A percentile compares a stretch with the other conserved stretches of the same genome.
Evolutionary conservation across 371 early-diverging fungal genomes (phyloP).

Genomic region (Rhizopus microsporus): DNA sequence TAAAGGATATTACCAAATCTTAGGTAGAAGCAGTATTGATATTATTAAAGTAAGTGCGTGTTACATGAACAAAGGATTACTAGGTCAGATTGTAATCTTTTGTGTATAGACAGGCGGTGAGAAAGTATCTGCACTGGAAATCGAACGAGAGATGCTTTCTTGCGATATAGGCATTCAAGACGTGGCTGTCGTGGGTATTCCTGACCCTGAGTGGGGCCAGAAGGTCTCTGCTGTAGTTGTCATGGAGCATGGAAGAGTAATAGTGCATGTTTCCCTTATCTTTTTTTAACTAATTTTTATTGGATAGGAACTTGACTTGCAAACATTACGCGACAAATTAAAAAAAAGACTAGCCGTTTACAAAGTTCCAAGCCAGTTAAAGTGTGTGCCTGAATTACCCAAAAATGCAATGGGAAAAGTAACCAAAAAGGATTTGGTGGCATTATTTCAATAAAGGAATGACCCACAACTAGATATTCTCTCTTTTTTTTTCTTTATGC

Average conservation of each 20-base stretch:
- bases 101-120: constrained; percentile 71
- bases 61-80: not conserved
- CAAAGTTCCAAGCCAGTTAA: constrained; percentile 67
- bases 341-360: constrained; percentile 69
- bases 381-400: constrained; percentile 62
- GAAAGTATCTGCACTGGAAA: constrained; percentile 83
- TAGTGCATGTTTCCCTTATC: not conserved
- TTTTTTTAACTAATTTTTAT: not conserved
- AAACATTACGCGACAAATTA: constrained; percentile 51
- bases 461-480: too few relatives aligned
- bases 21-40: constrained; percentile 82
- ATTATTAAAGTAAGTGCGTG: constrained; percentile 70
- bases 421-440: constrained; percentile 72
- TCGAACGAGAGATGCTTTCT: constrained; percentile 79
- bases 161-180: constrained; percentile 59
- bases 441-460: constrained; percentile 38
- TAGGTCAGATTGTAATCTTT: not conserved
- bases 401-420: constrained; percentile 91
- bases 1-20: constrained; percentile 64
- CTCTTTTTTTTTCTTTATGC: constrained; percentile 1
- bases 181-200: constrained; percentile 76
- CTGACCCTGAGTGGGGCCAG: constrained; percentile 80
- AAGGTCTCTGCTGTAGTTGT: constrained; percentile 70
- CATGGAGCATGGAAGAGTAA: constrained; percentile 32
- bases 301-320: constrained; percentile 41